Conservation (phyloP, 495 filamentous ascomycete genomes). For the Astrothelium macrocarpum region DNA sequence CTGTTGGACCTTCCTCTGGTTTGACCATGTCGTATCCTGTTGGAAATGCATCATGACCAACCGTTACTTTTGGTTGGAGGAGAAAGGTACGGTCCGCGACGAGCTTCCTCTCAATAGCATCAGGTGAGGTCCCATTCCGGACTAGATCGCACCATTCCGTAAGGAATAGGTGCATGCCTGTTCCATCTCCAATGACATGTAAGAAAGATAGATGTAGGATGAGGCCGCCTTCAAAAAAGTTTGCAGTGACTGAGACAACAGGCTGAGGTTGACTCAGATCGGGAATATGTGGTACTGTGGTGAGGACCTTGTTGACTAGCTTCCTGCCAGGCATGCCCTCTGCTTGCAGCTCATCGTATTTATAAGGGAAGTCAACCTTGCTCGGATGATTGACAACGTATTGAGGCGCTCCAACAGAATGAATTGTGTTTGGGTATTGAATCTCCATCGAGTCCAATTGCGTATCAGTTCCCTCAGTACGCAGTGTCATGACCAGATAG, state of each 20-base stretch:
- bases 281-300: not conserved
- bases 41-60: not conserved
- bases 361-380: not conserved
- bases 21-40: not conserved
- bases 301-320: not conserved
- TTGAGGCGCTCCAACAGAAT: not conserved
- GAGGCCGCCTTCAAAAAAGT: not conserved
- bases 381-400: not conserved
- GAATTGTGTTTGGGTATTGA: not conserved
- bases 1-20: not conserved
- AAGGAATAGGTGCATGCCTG: not conserved
- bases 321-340: constrained; percentile 1
- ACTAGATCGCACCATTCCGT: not conserved
- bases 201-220: not conserved
- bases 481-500: not conserved
- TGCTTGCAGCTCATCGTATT: not conserved
- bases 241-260: not conserved
- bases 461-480: not conserved
- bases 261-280: not conserved
- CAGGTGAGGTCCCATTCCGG: not conserved
- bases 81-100: not conserved
- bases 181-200: not conserved
- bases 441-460: not conserved
- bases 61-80: not conserved
- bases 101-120: not conserved